A percentile compares a stretch with the other conserved stretches of the same genome.
Conservation (phyloP, 805 yeast genomes). For the Crinitomyces ghanaensis region DNA sequence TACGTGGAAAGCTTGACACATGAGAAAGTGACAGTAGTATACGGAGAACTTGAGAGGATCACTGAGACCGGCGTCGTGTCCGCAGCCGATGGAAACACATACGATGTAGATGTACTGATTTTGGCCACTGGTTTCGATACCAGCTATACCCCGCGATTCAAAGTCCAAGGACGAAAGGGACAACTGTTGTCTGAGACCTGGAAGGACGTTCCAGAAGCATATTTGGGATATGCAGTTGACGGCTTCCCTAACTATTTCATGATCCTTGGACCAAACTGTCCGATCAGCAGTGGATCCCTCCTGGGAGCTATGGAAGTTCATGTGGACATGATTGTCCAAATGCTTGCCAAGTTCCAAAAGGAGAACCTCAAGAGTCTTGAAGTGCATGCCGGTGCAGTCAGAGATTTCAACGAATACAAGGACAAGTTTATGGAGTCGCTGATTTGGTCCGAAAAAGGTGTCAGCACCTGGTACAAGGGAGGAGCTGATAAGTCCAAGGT, state of each 20-base stretch:
- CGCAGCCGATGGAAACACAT: constrained; percentile 5
- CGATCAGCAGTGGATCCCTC: constrained; percentile 7
- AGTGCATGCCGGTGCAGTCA: constrained; percentile 3
- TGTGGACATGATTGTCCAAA: constrained; percentile 5
- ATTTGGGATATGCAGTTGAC: constrained; percentile 12
- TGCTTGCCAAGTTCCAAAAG: constrained; percentile 5
- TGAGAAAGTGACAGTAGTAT: constrained; percentile 14
- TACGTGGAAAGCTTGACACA: constrained; percentile 14
- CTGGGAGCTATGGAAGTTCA: constrained; percentile 5
- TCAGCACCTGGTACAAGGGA: constrained; percentile 12
- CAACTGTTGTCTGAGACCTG: constrained; percentile 7
- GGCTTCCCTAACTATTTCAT: constrained; percentile 17
- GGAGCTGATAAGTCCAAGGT: constrained; percentile 6
- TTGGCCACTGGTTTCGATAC: constrained; percentile 12
- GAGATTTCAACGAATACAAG: constrained; percentile 2
- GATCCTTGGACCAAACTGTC: constrained; percentile 14
- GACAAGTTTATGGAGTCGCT: neutral
- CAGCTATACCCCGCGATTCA: constrained; percentile 6
- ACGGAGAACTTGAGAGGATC: constrained; percentile 9
- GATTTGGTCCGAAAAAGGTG: no score
- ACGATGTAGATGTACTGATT: constrained; percentile 8
- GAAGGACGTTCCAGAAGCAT: constrained; percentile 15
- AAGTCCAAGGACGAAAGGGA: constrained; percentile 10
- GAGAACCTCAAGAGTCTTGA: constrained; percentile 7
- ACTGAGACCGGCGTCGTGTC: constrained; percentile 15